These are phyloP conservation scores for Cercospora beticola DNA, from an alignment of 2,329 filamentous ascomycete species.

Conservation along the genomic window DNA sequence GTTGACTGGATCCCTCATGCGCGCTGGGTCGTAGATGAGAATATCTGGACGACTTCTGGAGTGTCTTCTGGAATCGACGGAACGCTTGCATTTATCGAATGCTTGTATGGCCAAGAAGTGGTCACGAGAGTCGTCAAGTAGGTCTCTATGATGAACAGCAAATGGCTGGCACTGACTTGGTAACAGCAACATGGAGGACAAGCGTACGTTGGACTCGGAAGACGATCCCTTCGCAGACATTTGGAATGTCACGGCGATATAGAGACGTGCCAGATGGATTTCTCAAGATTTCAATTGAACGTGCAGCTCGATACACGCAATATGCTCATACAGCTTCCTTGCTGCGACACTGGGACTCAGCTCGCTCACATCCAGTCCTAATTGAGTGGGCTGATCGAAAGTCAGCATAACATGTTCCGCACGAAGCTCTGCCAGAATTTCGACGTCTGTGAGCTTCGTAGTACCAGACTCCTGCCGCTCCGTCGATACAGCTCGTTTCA, in stretches of 20 bases:
- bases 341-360: not conserved
- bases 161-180: too few relatives aligned
- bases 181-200: not conserved
- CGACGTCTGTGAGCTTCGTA: constrained; percentile 5
- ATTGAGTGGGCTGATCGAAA: not conserved
- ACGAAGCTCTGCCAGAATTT: not conserved
- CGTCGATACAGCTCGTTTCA: not conserved
- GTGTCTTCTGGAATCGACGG: too few relatives aligned
- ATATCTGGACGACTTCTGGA: too few relatives aligned
- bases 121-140: too few relatives aligned
- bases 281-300: too few relatives aligned
- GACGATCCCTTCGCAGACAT: not conserved
- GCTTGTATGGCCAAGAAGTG: too few relatives aligned
- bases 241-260: not conserved
- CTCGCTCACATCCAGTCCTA: not conserved
- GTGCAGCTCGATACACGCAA: too few relatives aligned
- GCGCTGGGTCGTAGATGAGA: too few relatives aligned
- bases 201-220: not conserved
- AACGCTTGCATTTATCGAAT: too few relatives aligned
- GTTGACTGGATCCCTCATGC: too few relatives aligned
- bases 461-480: constrained; percentile 3
- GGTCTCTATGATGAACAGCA: too few relatives aligned
- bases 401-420: constrained; percentile 3
- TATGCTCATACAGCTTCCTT: not conserved
- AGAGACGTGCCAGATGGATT: too few relatives aligned